phyloP scores from a whole-genome alignment of 352 stramenopile species.

The Plasmopara viticola region DNA sequence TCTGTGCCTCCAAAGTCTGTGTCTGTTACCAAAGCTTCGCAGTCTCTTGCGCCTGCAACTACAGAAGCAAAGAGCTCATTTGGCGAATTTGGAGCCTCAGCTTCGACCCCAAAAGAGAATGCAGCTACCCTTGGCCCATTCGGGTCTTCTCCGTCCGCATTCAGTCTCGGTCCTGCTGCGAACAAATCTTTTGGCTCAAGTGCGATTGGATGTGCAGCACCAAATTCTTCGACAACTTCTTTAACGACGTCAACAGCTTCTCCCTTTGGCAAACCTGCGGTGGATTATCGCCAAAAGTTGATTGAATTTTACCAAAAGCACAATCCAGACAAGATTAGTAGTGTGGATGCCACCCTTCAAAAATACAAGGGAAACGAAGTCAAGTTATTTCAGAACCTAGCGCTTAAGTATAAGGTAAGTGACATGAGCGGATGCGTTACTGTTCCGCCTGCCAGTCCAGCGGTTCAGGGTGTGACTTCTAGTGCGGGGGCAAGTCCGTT shows the following conservation, averaged over 20 bases:
- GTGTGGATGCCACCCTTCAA: slow-evolving; percentile 80
- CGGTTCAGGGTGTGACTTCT: slow-evolving; percentile 30
- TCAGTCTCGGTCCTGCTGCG: slow-evolving; percentile 20
- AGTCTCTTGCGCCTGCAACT: slow-evolving; percentile 13
- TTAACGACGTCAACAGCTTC: slow-evolving; percentile 13
- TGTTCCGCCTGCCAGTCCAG: slow-evolving; percentile 20
- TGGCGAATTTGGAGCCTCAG: slow-evolving; percentile 14
- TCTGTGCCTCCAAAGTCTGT: slow-evolving; percentile 39
- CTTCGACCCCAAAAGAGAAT: slow-evolving; percentile 15
- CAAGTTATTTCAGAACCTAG: slow-evolving; percentile 68
- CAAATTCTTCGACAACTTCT: slow-evolving; percentile 11
- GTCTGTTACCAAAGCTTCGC: slow-evolving; percentile 5
- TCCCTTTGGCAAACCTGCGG: slow-evolving; percentile 36
- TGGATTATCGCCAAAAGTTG: slow-evolving; percentile 60
- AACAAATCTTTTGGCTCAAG: slow-evolving; percentile 24
- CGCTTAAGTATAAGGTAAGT: slow-evolving; percentile 68
- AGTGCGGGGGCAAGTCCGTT: slow-evolving; percentile 54
- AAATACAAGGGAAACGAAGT: slow-evolving; percentile 88
- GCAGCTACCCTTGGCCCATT: slow-evolving; percentile 18
- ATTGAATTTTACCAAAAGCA: slow-evolving; percentile 89
- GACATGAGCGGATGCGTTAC: slow-evolving; percentile 9
- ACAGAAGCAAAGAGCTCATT: slow-evolving; percentile 17
- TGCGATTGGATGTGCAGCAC: slow-evolving; percentile 16
- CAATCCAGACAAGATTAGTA: slow-evolving; percentile 84
- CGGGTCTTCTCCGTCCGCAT: slow-evolving; percentile 17